Conservation (phyloP, 1,284 basidiomycete genomes). For the Malassezia nana region DNA sequence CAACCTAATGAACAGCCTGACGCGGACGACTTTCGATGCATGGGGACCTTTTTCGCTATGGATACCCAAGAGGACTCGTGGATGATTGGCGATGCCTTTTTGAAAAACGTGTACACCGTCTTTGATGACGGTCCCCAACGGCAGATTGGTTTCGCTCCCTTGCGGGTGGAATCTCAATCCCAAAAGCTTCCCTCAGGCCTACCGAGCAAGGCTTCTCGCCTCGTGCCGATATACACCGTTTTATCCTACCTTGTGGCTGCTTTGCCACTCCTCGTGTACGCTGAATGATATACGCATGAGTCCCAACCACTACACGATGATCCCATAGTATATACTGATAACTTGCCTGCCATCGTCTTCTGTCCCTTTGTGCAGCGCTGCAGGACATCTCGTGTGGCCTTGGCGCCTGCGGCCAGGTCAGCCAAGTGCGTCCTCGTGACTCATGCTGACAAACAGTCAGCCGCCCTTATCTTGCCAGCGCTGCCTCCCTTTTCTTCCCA, state of each 20-base stretch:
- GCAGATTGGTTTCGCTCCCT: constrained; percentile 30
- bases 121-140: constrained; percentile 20
- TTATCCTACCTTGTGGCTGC: neutral
- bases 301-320: no score
- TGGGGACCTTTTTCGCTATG: constrained; percentile 32
- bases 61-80: constrained; percentile 23
- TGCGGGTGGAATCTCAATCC: constrained; percentile 4
- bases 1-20: constrained; percentile 17
- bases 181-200: neutral
- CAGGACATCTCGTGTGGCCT: no score
- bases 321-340: no score
- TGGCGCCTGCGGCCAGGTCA: no score
- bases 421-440: no score
- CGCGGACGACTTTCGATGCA: constrained; percentile 19
- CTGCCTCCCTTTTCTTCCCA: neutral
- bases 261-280: neutral
- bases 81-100: constrained; percentile 40
- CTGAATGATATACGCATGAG: no score
- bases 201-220: neutral
- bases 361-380: no score
- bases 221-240: neutral
- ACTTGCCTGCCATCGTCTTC: no score
- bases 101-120: constrained; percentile 38
- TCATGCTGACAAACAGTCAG: constrained; percentile 13
- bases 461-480: neutral